phyloP scores from a whole-genome alignment of 305 asterid species.

The Fraxinus dipetala region DNA sequence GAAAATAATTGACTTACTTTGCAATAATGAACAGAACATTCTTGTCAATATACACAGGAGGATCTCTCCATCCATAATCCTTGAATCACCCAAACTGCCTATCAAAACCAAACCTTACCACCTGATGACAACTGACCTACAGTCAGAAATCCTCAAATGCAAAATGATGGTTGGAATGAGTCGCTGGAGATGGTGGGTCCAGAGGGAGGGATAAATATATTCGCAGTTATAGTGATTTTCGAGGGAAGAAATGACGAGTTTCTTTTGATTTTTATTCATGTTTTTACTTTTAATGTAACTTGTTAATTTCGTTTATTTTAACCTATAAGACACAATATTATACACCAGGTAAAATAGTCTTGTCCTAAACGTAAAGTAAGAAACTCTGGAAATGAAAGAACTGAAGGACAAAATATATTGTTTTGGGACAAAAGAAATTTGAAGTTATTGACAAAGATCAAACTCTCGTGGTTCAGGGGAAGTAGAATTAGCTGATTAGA shows the following conservation, averaged over 20 bases:
- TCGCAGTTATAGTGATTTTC: background rate
- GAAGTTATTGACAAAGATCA: background rate
- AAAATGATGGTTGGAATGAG: background rate
- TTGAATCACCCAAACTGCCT: background rate
- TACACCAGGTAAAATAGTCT: background rate
- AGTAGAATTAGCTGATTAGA: background rate
- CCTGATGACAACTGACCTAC: background rate
- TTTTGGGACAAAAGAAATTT: background rate
- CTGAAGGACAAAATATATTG: background rate
- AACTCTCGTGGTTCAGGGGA: background rate
- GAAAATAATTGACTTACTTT: background rate
- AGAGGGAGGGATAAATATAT: background rate
- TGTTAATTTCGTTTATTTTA: background rate
- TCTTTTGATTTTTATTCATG: background rate
- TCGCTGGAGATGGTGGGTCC: background rate
- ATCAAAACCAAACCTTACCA: background rate
- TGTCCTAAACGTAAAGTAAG: background rate
- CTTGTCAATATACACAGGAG: background rate
- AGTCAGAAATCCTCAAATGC: background rate
- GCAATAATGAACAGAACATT: background rate
- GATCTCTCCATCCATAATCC: background rate
- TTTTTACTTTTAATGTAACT: background rate
- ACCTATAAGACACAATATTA: background rate
- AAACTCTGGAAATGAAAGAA: background rate
- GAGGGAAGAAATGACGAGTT: background rate